These are phyloP conservation scores for Ambrosia artemisiifolia DNA, from an alignment of 129 eudicot genomes.

Conservation along the genomic window DNA sequence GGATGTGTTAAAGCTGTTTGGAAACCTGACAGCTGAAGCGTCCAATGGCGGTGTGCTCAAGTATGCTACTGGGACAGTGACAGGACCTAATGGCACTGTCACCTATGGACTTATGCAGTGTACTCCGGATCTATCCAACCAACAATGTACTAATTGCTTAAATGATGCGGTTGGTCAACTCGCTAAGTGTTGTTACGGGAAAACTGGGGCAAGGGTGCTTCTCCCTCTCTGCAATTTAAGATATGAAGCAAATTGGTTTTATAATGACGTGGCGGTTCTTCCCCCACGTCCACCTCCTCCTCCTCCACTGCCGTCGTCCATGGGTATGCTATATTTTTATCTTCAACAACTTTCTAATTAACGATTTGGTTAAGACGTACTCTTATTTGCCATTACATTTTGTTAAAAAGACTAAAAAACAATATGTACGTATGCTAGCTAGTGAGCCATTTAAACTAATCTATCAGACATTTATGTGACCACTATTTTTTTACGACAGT, in stretches of 20 bases:
- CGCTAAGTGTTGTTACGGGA: not conserved
- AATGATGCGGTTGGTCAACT: not conserved
- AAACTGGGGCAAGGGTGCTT: not conserved
- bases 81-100: not conserved
- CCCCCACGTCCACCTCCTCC: not conserved
- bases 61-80: not conserved
- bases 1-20: not conserved
- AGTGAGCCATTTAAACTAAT: no score
- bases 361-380: no score
- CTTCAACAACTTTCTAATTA: no score
- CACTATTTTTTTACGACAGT: no score
- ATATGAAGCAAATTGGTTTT: not conserved
- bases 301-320: no score
- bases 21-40: not conserved
- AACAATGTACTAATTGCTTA: constrained; percentile 5
- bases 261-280: no score
- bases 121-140: not conserved
- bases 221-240: not conserved
- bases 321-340: no score
- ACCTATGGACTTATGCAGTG: constrained; percentile 12
- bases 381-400: no score
- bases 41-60: not conserved
- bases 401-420: no score
- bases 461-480: no score
- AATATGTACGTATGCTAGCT: no score